Evolutionary conservation across 2,329 filamentous ascomycete genomes (phyloP).

Genomic region (Hymenoscyphus albidus): DNA sequence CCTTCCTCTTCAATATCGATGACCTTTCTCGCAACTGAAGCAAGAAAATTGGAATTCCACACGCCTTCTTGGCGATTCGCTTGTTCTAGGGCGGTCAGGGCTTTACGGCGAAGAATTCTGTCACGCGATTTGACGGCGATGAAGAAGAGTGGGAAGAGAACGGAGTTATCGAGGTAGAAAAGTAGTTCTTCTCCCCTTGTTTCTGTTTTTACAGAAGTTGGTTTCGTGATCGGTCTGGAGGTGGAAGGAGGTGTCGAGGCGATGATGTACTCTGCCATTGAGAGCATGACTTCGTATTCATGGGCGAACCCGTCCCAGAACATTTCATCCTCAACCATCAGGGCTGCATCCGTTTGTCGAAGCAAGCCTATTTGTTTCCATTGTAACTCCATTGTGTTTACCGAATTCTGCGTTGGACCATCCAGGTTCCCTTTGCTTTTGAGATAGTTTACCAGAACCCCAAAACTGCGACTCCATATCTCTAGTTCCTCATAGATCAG

Average conservation of each 20-base stretch:
- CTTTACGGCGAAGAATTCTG: conserved; percentile 50
- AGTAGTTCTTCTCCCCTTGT: not conserved
- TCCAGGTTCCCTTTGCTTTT: not conserved
- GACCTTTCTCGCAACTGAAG: not conserved
- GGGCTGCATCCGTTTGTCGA: not conserved
- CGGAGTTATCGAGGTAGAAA: conserved; percentile 58
- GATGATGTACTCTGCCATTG: conserved; percentile 2
- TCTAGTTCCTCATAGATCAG: not conserved
- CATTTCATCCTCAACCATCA: conserved; percentile 2
- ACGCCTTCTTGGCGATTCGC: conserved; percentile 60
- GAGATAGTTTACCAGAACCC: not conserved
- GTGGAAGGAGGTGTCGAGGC: not conserved
- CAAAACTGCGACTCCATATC: not conserved
- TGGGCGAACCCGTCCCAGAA: conserved; percentile 13
- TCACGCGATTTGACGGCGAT: conserved; percentile 61
- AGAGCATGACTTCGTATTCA: conserved; percentile 11
- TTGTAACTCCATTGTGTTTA: conserved; percentile 7
- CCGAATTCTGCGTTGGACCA: not conserved
- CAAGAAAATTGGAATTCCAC: conserved; percentile 46
- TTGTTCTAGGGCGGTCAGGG: conserved; percentile 55
- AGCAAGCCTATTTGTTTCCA: not conserved
- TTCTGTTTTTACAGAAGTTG: not conserved
- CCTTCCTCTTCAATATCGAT: not conserved
- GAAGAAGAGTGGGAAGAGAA: conserved; percentile 59
- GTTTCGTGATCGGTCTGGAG: not conserved